These are phyloP conservation scores for Agaricus subrufescens DNA, from an alignment of 768 basidiomycete genomes.

Conservation along the genomic window DNA sequence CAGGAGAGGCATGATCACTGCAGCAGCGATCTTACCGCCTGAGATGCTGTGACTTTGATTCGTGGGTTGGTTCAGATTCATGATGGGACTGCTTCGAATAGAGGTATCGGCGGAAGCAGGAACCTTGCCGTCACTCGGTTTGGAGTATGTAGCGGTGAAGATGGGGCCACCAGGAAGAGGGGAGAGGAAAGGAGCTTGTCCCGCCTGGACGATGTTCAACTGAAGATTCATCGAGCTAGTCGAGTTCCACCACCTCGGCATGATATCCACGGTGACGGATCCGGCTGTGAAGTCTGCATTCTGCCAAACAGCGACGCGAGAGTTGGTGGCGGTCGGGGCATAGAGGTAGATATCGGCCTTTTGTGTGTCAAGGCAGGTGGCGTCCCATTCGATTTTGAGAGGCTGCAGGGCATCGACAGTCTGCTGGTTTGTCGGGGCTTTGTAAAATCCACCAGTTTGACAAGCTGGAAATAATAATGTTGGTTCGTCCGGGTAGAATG, in stretches of 20 bases:
- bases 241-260: constrained; percentile 71
- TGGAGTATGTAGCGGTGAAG: constrained; percentile 58
- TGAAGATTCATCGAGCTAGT: constrained; percentile 47
- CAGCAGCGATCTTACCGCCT: constrained; percentile 58
- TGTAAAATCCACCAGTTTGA: constrained; percentile 57
- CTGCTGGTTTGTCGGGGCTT: constrained; percentile 42
- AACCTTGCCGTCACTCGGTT: constrained; percentile 29
- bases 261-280: constrained; percentile 41
- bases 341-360: constrained; percentile 68
- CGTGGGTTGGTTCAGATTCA: constrained; percentile 27
- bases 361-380: constrained; percentile 44
- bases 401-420: constrained; percentile 42
- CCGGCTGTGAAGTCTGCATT: constrained; percentile 45
- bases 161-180: constrained; percentile 62
- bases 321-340: constrained; percentile 35
- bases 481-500: neutral
- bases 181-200: constrained; percentile 45
- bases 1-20: constrained; percentile 64
- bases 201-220: constrained; percentile 50
- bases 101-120: constrained; percentile 34
- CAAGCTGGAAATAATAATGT: constrained; percentile 33
- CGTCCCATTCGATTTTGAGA: constrained; percentile 61
- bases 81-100: constrained; percentile 32
- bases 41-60: constrained; percentile 25
- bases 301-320: constrained; percentile 56